Conservation (phyloP, 192 early-diverging fungal genomes). For the Dissophora globulifera region DNA sequence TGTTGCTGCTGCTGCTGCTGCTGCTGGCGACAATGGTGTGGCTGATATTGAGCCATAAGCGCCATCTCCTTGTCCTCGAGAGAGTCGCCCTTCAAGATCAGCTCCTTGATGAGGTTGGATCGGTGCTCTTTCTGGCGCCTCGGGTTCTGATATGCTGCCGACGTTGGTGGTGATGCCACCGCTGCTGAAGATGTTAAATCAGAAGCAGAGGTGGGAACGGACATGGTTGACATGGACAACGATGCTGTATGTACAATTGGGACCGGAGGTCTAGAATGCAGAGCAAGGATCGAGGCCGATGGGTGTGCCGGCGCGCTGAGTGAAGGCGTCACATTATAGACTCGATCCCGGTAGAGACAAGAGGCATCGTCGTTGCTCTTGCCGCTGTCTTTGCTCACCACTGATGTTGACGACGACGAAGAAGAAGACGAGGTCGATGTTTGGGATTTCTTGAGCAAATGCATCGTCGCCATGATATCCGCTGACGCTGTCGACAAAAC, state of each 20-base stretch:
- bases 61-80: slow-evolving; percentile 47
- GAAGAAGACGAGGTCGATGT: not conserved
- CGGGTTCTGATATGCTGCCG: slow-evolving; percentile 1
- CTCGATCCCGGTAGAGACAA: too few relatives aligned
- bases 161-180: not conserved
- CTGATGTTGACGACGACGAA: not conserved
- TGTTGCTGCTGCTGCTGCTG: slow-evolving; percentile 30
- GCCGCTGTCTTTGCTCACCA: not conserved
- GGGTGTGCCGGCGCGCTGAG: not conserved
- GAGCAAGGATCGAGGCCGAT: not conserved
- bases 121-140: slow-evolving; percentile 32
- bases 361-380: too few relatives aligned
- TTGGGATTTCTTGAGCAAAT: not conserved
- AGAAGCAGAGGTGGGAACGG: too few relatives aligned
- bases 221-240: too few relatives aligned
- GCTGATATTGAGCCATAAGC: slow-evolving; percentile 47
- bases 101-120: slow-evolving; percentile 40
- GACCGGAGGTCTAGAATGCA: too few relatives aligned
- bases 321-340: not conserved
- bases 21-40: slow-evolving; percentile 24
- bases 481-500: not conserved
- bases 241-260: too few relatives aligned
- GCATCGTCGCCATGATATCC: not conserved
- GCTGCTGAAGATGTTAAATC: not conserved
- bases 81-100: slow-evolving; percentile 39